Base-by-base conservation (phyloP, 2,329 filamentous ascomycete genomes). In the Bipolaris gigantea region DNA sequence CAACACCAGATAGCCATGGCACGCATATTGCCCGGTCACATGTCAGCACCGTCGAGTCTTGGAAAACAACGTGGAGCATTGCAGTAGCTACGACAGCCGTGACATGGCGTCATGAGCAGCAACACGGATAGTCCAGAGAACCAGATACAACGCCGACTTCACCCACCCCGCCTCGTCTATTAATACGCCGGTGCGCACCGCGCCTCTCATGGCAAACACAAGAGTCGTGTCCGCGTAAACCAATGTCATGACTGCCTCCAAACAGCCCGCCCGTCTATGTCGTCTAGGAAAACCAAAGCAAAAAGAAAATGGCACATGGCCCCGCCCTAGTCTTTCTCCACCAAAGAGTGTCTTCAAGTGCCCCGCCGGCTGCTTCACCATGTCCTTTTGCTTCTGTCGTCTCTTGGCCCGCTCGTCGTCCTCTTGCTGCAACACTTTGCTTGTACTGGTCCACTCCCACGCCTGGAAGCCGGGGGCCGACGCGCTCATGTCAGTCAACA, bases 141-240 rank as follows among this genome's bases (percentile, higher is more conserved):
- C 44, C 43, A 53, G 53, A 56, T 40, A 40, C 39, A 63, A 61
- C 66, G 60, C 66, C 64, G 48, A 60, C 62, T 65, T 61, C 55
- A 55, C 63, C 65, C 38, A 40, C 38, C 43, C 60, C 55, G 53
- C 60, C 62, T 30, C 19, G 33, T 34, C 53, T 59, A 54, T 51
- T 57, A 30, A 30, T 30, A 67, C 59, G 55, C 67, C 67, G 58
- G 61, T 67, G 62, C 66, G 56, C 62, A 64, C 56, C 56, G 30
- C 54, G 53, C 49, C 55, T 61, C 60, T 57, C 43, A 33, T 43
- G 19, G 40, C 13, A 25, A 35, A 47, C 21, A 19, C 40, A 13
- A 36, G 45, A 23, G 34, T 19, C 36, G 36, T 42, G 25, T 30
- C 40, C 9, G 42, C 30, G 21, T 33, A 19, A 43, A 48, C 16